phyloP scores from a whole-genome alignment of 2,329 filamentous ascomycete species.

The Paecilomyces formosus region DNA sequence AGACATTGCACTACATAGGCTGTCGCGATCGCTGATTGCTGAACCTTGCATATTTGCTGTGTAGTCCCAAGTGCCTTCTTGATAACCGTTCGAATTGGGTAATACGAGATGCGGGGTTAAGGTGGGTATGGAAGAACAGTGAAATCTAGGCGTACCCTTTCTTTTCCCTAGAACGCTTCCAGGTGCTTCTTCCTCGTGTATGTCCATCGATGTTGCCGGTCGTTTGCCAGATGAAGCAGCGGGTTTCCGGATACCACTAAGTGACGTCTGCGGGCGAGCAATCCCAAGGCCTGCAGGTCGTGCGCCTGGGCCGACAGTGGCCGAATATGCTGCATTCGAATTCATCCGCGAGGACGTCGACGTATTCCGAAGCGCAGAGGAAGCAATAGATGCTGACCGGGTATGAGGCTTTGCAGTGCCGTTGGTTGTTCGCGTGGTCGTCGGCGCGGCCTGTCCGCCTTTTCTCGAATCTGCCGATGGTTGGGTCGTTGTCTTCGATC shows the following conservation, averaged over 20 bases:
- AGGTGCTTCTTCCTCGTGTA: constrained; percentile 29
- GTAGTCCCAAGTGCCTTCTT: constrained; percentile 8
- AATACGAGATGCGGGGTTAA: constrained; percentile 7
- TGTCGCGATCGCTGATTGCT: constrained; percentile 18
- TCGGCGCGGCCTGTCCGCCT: constrained; percentile 1
- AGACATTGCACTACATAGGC: not conserved
- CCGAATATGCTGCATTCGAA: constrained; percentile 46
- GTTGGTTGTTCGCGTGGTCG: constrained; percentile 23
- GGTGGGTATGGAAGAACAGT: constrained; percentile 21
- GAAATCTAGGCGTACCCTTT: constrained; percentile 45
- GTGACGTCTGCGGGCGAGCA: constrained; percentile 47
- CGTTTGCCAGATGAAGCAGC: constrained; percentile 36
- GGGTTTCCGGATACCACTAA: constrained; percentile 43
- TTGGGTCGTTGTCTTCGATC: constrained; percentile 42
- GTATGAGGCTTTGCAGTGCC: constrained; percentile 36
- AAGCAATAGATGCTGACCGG: constrained; percentile 26
- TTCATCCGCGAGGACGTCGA: constrained; percentile 38
- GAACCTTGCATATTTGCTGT: constrained; percentile 12
- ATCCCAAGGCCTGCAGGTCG: constrained; percentile 39
- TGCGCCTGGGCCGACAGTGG: constrained; percentile 48
- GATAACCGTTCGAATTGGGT: constrained; percentile 6
- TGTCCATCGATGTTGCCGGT: constrained; percentile 36
- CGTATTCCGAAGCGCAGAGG: constrained; percentile 29
- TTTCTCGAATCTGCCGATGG: constrained; percentile 39
- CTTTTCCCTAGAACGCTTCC: constrained; percentile 36